Evolutionary conservation across 345 rosid species (phyloP).

Genomic region (Combretum micranthum): DNA sequence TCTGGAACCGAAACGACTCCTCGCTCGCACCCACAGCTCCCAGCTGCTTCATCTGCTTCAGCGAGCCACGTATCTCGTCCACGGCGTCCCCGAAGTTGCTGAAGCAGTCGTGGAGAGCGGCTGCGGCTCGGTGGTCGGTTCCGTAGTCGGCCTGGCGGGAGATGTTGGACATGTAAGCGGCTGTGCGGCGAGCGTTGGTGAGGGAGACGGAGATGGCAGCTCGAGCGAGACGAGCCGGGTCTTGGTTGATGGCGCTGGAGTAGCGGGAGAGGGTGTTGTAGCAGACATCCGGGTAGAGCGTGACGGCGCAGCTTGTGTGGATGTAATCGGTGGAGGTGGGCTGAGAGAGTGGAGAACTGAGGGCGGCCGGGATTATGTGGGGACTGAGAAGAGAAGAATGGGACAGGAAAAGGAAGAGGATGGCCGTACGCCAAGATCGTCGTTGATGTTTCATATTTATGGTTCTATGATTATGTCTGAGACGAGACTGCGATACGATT

Average conservation of each 20-base stretch:
- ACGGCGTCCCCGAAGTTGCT: conserved; percentile 77
- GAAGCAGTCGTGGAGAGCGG: conserved; percentile 84
- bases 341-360: conserved; percentile 6
- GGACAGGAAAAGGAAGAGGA: conserved; percentile 21
- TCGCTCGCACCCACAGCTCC: conserved; percentile 26
- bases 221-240: conserved; percentile 55
- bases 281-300: conserved; percentile 80
- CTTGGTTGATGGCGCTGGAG: conserved; percentile 39
- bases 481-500: no score
- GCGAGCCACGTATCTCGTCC: conserved; percentile 72
- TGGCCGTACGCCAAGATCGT: neutral
- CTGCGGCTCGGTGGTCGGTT: conserved; percentile 34
- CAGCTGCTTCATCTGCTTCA: conserved; percentile 57
- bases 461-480: no score
- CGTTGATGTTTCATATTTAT: no score
- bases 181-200: conserved; percentile 37
- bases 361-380: conserved; percentile 21
- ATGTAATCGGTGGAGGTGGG: conserved; percentile 48
- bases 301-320: conserved; percentile 64
- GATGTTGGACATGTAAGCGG: conserved; percentile 47
- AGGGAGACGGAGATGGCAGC: conserved; percentile 58
- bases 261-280: conserved; percentile 55
- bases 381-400: conserved; percentile 18
- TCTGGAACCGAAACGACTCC: conserved; percentile 52
- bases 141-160: conserved; percentile 54